Evolutionary conservation across 805 yeast genomes (phyloP).

Genomic region (Lipomyces starkeyi): DNA sequence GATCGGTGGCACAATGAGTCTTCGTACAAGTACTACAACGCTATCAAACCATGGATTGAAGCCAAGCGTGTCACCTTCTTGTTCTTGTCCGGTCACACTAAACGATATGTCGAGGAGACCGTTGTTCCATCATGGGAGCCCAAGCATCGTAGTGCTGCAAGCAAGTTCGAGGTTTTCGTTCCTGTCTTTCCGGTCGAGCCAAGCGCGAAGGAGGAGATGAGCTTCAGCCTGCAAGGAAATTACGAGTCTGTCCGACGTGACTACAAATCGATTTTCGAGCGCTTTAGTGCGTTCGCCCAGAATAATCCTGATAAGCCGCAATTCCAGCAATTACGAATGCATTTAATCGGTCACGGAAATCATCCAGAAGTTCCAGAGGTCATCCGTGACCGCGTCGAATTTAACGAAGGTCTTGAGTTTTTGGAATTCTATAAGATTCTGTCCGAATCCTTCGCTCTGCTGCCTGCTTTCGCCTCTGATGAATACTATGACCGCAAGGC

Average conservation of each 20-base stretch:
- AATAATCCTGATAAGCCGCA: conserved; percentile 22
- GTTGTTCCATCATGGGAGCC: conserved; percentile 32
- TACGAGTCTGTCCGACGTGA: conserved; percentile 38
- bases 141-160: conserved; percentile 22
- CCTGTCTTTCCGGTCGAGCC: conserved; percentile 37
- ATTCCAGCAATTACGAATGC: conserved; percentile 31
- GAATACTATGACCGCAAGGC: conserved; percentile 37
- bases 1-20: conserved; percentile 36
- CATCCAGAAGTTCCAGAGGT: conserved; percentile 33
- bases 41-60: conserved; percentile 35
- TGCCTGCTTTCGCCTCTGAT: conserved; percentile 37
- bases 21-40: conserved; percentile 29
- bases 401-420: conserved; percentile 37
- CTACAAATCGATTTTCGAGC: conserved; percentile 32
- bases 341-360: conserved; percentile 36
- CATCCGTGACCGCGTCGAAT: conserved; percentile 30
- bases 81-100: conserved; percentile 35
- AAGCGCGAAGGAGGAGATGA: conserved; percentile 31
- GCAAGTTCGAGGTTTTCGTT: conserved; percentile 27
- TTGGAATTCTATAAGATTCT: conserved; percentile 31
- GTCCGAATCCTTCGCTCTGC: conserved; percentile 34
- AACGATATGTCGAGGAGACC: conserved; percentile 27
- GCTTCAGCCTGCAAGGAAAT: conserved; percentile 36
- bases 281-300: conserved; percentile 27
- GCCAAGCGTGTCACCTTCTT: conserved; percentile 31